A percentile compares a stretch with the other conserved stretches of the same genome.
Conservation (phyloP, 2,329 filamentous ascomycete species). For the Teratosphaeria destructans region DNA sequence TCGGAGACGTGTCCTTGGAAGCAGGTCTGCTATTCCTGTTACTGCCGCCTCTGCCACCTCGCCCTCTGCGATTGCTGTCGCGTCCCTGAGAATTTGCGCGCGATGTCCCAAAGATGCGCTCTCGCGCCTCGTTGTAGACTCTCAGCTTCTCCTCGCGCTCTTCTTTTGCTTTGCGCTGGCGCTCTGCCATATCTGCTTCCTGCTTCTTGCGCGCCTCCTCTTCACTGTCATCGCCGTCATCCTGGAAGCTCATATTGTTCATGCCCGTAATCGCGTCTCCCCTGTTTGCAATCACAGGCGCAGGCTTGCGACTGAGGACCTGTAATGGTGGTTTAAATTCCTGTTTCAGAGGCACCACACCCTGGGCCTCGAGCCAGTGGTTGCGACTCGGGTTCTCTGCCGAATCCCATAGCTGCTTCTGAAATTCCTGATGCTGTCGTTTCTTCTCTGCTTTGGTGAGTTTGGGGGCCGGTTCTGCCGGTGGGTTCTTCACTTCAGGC, state of each 20-base stretch:
- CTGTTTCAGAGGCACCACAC: constrained; percentile 50
- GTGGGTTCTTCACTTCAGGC: constrained; percentile 22
- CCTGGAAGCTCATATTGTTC: constrained; percentile 34
- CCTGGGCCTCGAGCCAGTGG: constrained; percentile 61
- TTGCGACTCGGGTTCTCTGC: constrained; percentile 71
- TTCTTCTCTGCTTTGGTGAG: constrained; percentile 66
- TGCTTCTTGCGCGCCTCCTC: constrained; percentile 50
- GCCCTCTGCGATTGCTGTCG: constrained; percentile 12
- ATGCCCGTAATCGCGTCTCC: constrained; percentile 39
- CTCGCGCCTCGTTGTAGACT: constrained; percentile 78
- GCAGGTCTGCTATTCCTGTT: constrained; percentile 26
- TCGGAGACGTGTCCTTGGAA: constrained; percentile 16
- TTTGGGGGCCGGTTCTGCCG: constrained; percentile 34
- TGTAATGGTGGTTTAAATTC: constrained; percentile 76
- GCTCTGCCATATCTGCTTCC: constrained; percentile 62
- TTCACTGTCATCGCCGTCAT: constrained; percentile 53
- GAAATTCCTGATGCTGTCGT: constrained; percentile 71
- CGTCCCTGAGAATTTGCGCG: constrained; percentile 22
- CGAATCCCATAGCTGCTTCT: constrained; percentile 79
- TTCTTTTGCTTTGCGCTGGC: constrained; percentile 63
- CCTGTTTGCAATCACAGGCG: constrained; percentile 48
- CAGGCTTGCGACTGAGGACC: constrained; percentile 73
- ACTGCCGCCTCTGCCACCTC: constrained; percentile 25
- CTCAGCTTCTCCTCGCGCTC: constrained; percentile 84
- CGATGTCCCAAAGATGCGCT: constrained; percentile 69